Percentiles rank a stretch among this genome's conserved stretches.
phyloP scores from a whole-genome alignment of 2,329 filamentous ascomycete genomes.

The Calonectria fujianensis region DNA sequence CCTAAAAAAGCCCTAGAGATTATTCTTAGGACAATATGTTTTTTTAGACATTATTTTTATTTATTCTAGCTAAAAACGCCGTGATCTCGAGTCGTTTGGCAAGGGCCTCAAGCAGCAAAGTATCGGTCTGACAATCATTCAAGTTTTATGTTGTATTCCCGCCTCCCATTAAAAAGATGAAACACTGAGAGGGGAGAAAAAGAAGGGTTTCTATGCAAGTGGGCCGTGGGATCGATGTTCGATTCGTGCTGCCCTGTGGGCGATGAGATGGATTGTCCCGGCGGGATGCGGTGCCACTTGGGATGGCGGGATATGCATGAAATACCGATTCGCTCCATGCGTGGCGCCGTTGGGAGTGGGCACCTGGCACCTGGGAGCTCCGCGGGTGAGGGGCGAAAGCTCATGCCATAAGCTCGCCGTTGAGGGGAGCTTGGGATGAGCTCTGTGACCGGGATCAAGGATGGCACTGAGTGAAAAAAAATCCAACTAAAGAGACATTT shows the following conservation, averaged over 20 bases:
- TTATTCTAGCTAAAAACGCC: no score
- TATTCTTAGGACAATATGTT: no score
- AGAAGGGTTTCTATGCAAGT: slow-evolving; percentile 17
- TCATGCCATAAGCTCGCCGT: slow-evolving; percentile 14
- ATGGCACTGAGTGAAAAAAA: background rate
- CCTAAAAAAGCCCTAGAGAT: no score
- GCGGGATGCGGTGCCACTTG: slow-evolving; percentile 17
- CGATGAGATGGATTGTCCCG: slow-evolving; percentile 5
- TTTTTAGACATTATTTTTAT: no score
- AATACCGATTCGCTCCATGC: slow-evolving; percentile 20
- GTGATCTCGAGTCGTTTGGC: no score
- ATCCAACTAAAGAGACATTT: background rate
- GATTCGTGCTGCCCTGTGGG: background rate
- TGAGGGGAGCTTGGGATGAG: slow-evolving; percentile 7
- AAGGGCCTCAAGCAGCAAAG: no score
- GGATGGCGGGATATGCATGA: slow-evolving; percentile 16
- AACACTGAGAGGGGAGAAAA: background rate
- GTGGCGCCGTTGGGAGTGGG: background rate
- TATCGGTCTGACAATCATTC: no score
- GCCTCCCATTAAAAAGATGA: slow-evolving; percentile 11
- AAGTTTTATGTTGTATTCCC: background rate
- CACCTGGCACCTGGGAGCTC: background rate
- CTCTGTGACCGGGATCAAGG: slow-evolving; percentile 22
- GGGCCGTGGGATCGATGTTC: slow-evolving; percentile 6
- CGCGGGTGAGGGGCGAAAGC: background rate